These are phyloP conservation scores for Eutrema salsugineum DNA, from an alignment of 441 rosid species.

Conservation along the genomic window DNA sequence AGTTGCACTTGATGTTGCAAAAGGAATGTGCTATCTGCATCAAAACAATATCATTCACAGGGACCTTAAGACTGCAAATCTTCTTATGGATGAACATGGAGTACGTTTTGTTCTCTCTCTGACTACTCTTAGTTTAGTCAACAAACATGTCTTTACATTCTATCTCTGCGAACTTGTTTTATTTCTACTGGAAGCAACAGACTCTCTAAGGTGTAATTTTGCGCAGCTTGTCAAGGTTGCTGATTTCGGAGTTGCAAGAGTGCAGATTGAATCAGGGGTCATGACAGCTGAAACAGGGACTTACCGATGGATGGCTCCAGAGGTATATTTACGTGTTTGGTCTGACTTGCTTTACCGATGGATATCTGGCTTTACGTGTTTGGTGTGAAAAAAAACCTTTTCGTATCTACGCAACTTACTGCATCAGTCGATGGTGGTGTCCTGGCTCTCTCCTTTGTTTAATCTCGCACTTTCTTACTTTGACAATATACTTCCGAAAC, in stretches of 20 bases:
- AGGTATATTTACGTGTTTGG: conserved; percentile 27
- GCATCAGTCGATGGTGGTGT: background rate
- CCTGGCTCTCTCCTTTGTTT: background rate
- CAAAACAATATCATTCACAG: conserved; percentile 91
- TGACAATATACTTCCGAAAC: conserved; percentile 27
- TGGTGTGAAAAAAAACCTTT: background rate
- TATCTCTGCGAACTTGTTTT: background rate
- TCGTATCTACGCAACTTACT: background rate
- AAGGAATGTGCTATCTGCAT: conserved; percentile 92
- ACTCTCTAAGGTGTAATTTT: conserved; percentile 4
- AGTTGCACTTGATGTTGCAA: conserved; percentile 79
- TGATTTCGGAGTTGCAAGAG: conserved; percentile 70
- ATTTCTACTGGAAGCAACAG: background rate
- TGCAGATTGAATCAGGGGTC: conserved; percentile 58
- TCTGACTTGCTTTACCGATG: conserved; percentile 50
- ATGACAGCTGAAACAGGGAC: conserved; percentile 83
- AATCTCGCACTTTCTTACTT: background rate
- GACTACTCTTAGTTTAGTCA: background rate
- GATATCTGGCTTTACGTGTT: conserved; percentile 30
- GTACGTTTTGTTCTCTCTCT: conserved; percentile 38
- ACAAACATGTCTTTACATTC: background rate
- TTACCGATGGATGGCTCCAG: conserved; percentile 78
- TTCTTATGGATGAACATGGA: conserved; percentile 90
- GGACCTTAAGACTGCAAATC: conserved; percentile 92
- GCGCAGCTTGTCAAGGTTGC: conserved; percentile 67